phyloP scores from a whole-genome alignment of 2,329 filamentous ascomycete species.

The Claviceps lovelessii region DNA sequence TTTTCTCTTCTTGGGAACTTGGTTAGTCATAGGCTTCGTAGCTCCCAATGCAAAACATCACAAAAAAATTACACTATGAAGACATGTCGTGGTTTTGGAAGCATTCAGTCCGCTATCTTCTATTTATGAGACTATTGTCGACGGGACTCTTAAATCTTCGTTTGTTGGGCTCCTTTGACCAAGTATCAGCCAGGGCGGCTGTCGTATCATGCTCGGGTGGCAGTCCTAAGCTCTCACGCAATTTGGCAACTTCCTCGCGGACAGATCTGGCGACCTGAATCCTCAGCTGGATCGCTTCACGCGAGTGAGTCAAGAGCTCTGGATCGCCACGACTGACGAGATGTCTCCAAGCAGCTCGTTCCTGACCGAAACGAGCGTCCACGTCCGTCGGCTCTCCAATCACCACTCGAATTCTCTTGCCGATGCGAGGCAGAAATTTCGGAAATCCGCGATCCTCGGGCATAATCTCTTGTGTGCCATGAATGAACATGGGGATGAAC shows the following conservation, averaged over 20 bases:
- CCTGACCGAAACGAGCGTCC: conserved; percentile 61
- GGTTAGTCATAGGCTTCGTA: not conserved
- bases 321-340: conserved; percentile 40
- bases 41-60: not conserved
- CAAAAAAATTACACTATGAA: not conserved
- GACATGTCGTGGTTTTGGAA: not conserved
- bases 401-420: conserved; percentile 55
- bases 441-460: conserved; percentile 68
- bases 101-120: conserved; percentile 5
- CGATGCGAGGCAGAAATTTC: conserved; percentile 62
- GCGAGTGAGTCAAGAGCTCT: conserved; percentile 25
- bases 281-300: conserved; percentile 55
- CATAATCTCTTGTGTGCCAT: conserved; percentile 82
- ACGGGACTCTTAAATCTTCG: conserved; percentile 38
- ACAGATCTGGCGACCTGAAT: conserved; percentile 69
- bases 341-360: conserved; percentile 59
- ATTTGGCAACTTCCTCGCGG: conserved; percentile 63
- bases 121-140: conserved; percentile 36
- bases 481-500: conserved; percentile 85
- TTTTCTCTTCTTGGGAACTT: not conserved
- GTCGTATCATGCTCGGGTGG: conserved; percentile 66
- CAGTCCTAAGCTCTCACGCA: conserved; percentile 57
- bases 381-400: conserved; percentile 68
- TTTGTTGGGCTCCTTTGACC: conserved; percentile 40
- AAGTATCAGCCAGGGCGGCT: conserved; percentile 66